Evolutionary conservation across 202 grass and related monocot species (phyloP), one percentile per base, ranked within the genome.

Genomic region (Dendrocalamus latiflorus): DNA sequence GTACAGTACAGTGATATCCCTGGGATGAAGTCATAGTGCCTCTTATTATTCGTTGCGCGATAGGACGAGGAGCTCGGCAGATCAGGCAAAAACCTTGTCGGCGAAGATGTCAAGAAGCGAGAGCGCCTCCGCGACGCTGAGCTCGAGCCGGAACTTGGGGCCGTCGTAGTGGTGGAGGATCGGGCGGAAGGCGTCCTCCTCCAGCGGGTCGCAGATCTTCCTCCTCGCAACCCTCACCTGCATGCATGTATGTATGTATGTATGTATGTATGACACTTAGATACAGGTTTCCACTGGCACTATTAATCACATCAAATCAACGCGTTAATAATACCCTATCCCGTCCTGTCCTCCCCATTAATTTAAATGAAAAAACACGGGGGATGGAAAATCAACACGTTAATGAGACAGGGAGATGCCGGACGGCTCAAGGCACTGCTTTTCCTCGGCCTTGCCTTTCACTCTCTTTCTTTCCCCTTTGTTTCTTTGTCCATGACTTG

Each of bases 161-260:
- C 95, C 95, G 56, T 98, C 95, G 48, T 98, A 98, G 90, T 98
- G 95, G 73, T 98, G 95, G 21, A 98, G 92, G 75, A 98, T 89
- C 0, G 95, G 95, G 9, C 95, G 74, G 84, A 98, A 98, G 20
- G 95, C 90, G 74, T 98, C 95, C 85, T 98, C 95, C 76, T 98
- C 95, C 63, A 98, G 77, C 0, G 95, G 91, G 14, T 91, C 83
- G 64, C 75, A 93, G n/a, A 98, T 86, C 83, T 87, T 95, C 83
- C 91, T 88, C 12, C 77, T 93, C 6, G 90, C 59, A 3, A 95
- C 91, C 45, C 84, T 91, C 85, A 98, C 95, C 95, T 98, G 84
- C 62, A 60, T n/a, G n/a, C n/a, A n/a, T n/a, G n/a, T n/a, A n/a
- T n/a, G n/a, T n/a, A n/a, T n/a, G n/a, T n/a, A n/a, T n/a, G n/a